A percentile compares a stretch with the other conserved stretches of the same genome.
phyloP scores from a whole-genome alignment of 2,329 filamentous ascomycete genomes.

The Cordyceps cicadae region DNA sequence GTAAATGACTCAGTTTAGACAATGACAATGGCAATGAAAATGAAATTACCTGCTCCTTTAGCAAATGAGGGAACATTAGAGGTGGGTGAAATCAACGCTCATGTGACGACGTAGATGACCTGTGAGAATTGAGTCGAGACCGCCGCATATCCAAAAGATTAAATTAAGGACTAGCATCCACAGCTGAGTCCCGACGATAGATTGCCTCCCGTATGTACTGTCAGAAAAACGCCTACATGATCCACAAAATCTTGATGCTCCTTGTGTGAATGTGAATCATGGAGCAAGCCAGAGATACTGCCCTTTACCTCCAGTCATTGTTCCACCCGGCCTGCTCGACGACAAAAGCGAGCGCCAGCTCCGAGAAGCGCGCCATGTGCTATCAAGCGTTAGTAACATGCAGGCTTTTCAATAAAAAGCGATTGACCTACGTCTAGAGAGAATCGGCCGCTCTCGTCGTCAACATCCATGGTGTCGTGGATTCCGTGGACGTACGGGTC shows the following conservation, averaged over 20 bases:
- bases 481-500: slow-evolving; percentile 30
- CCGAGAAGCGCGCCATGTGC: slow-evolving; percentile 33
- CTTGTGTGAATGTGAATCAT: no score
- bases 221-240: no score
- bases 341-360: slow-evolving; percentile 31
- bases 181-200: no score
- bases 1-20: not conserved
- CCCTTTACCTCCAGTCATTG: slow-evolving; percentile 27
- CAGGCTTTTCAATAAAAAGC: not conserved
- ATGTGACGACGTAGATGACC: no score
- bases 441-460: slow-evolving; percentile 30
- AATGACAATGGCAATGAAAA: not conserved
- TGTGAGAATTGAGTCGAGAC: no score
- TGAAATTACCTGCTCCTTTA: not conserved
- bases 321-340: slow-evolving; percentile 33
- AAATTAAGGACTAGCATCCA: no score
- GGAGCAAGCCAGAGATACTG: no score
- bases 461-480: slow-evolving; percentile 29
- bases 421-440: slow-evolving; percentile 25
- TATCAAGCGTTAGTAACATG: slow-evolving; percentile 15
- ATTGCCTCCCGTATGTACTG: no score
- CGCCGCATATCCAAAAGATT: no score
- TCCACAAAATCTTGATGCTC: no score
- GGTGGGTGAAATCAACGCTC: no score
- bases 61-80: no score